Conservation (phyloP, 768 basidiomycete species). For the Boletus rubroflammeus region DNA sequence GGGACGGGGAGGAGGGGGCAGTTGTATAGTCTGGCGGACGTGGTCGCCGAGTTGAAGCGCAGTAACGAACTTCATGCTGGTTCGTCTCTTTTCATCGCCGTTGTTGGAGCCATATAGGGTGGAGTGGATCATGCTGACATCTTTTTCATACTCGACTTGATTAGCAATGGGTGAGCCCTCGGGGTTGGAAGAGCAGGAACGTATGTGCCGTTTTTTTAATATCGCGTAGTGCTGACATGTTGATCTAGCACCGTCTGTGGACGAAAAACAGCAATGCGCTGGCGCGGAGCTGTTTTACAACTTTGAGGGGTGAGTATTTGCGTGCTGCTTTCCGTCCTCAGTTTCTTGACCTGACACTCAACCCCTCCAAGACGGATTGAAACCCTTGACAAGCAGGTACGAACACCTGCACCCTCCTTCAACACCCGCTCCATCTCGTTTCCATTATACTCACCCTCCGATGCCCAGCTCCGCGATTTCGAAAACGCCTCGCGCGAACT, state of each 20-base stretch:
- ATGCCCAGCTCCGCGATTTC: conserved; percentile 47
- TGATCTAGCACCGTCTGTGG: conserved; percentile 34
- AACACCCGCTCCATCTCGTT: background rate
- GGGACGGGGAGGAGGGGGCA: conserved; percentile 33
- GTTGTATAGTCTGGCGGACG: conserved; percentile 41
- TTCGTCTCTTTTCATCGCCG: conserved; percentile 13
- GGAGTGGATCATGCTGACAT: background rate
- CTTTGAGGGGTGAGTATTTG: conserved; percentile 39
- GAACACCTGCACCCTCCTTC: background rate
- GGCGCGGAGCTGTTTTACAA: conserved; percentile 43
- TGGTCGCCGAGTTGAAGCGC: conserved; percentile 40
- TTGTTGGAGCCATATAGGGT: background rate
- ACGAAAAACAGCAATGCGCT: conserved; percentile 46
- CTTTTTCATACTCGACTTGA: background rate
- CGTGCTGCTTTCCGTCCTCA: background rate
- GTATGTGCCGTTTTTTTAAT: conserved; percentile 10
- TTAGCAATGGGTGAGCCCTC: conserved; percentile 30
- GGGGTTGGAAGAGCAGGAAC: conserved; percentile 39
- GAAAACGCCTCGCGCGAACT: conserved; percentile 52
- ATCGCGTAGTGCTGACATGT: background rate
- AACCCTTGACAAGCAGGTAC: conserved; percentile 46
- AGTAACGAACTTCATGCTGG: conserved; percentile 33
- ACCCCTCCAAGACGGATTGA: conserved; percentile 37
- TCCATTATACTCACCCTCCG: background rate
- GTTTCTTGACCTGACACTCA: background rate